Base-by-base conservation (phyloP, 352 stramenopile species). In the Bremia lactucae region DNA sequence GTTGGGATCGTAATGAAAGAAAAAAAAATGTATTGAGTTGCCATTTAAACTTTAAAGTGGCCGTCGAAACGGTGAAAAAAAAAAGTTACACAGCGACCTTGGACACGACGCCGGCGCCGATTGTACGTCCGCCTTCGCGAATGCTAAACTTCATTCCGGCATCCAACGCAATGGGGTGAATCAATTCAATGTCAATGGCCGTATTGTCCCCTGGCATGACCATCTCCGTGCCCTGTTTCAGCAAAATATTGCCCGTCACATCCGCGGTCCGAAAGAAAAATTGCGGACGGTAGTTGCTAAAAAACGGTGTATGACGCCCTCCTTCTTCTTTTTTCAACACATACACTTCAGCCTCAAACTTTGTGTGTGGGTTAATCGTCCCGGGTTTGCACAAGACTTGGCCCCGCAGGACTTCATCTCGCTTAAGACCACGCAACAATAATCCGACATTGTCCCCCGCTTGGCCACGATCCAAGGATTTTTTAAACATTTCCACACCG, bases 401-500 rank as follows among this genome's bases (percentile, higher is more conserved):
- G 50, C 91, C 93, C 45, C 93, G 68, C 34, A 73, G 38, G 18
- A 98, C 77, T 42, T 98, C 92, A 50, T 98, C 92, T 46, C 93
- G 71, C 68, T 97, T 97, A 21, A 97, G 59, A 40, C 92, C 89
- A 65, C 92, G 83, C 22, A 98, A 68, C 38, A 98, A 61, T 16
- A 92, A 69, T 28, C 94, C 94, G 41, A 98, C 84, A 59, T 98
- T 98, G 38, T 98, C 94, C 38, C 94, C 94, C 6, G 94, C 93
- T 65, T 95, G 77, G 42, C 92, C 94, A 31, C 83, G 76, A 46
- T 96, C 86, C 18, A 98, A 70, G 8, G 84, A 65, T 68, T 98
- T 98, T 45, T 96, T 93, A 80, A 98, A 97, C 94, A 98, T 98
- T 62, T 98, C 94, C 6, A 98, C 89, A 51, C 94, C 90, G 48